A percentile compares a stretch with the other conserved stretches of the same genome.
Evolutionary conservation across 2,329 filamentous ascomycete genomes (phyloP).

Genomic region (Thelonectria rubi): DNA sequence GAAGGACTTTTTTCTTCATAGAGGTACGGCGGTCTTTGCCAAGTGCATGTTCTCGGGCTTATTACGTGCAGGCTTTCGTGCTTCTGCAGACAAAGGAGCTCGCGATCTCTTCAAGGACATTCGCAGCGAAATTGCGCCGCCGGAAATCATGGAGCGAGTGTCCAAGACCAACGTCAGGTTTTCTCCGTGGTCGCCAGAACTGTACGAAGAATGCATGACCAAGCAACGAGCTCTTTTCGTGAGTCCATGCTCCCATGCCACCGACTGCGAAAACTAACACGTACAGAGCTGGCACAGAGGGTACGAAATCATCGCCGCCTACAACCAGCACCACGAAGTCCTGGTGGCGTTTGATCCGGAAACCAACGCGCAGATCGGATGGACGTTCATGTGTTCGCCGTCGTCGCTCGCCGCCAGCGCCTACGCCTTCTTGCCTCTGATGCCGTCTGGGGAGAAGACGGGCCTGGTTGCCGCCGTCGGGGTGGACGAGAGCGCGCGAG

Average conservation of each 20-base stretch:
- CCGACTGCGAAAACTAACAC: not conserved
- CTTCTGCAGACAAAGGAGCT: not conserved
- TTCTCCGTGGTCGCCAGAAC: conserved; percentile 34
- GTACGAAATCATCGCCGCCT: conserved; percentile 30
- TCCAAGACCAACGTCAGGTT: conserved; percentile 33
- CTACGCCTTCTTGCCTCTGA: conserved; percentile 32
- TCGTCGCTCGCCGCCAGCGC: not conserved
- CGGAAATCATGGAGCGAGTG: conserved; percentile 31
- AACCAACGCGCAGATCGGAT: conserved; percentile 38
- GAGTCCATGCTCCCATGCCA: not conserved
- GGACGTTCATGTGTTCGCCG: conserved; percentile 39
- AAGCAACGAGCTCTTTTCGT: conserved; percentile 37
- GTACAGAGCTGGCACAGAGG: conserved; percentile 28
- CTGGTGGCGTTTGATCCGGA: conserved; percentile 39
- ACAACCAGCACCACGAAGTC: conserved; percentile 30
- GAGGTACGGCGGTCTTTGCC: conserved; percentile 19
- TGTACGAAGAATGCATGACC: conserved; percentile 38
- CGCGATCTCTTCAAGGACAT: conserved; percentile 36
- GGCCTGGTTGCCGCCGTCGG: conserved; percentile 38
- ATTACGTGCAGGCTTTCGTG: conserved; percentile 23
- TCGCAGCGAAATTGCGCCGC: conserved; percentile 8
- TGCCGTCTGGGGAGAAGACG: conserved; percentile 32
- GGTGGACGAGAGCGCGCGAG: conserved; percentile 32
- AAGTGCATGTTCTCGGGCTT: not conserved
- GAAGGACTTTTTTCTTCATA: conserved; percentile 32